Conservation (phyloP, 1,139 yeast genomes). For the Debaryomyces psychrophilus region DNA sequence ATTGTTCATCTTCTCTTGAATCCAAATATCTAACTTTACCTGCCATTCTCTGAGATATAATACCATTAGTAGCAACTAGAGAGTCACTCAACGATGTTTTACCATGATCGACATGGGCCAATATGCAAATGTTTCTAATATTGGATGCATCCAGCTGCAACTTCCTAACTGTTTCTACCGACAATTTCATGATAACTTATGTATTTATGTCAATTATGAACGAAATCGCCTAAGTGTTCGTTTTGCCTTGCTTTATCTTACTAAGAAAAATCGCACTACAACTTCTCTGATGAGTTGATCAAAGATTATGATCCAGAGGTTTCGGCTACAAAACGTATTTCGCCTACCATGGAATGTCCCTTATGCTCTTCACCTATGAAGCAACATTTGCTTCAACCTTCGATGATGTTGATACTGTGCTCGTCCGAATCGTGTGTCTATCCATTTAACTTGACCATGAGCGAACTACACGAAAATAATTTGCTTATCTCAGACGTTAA, state of each 20-base stretch:
- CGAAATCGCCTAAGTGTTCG: not conserved
- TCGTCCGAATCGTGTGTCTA: conserved; percentile 31
- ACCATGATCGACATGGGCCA: conserved; percentile 99
- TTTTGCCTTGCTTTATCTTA: not conserved
- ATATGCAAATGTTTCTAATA: conserved; percentile 87
- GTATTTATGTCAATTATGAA: not conserved
- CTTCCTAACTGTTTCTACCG: conserved; percentile 63
- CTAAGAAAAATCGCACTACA: conserved; percentile 7
- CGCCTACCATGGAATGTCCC: conserved; percentile 29
- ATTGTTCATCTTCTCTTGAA: conserved; percentile 93
- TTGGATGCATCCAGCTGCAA: conserved; percentile 71
- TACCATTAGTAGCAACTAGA: conserved; percentile 90
- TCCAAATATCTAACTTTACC: conserved; percentile 94
- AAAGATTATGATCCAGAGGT: not conserved
- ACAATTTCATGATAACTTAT: conserved; percentile 43
- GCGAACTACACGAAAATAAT: conserved; percentile 28
- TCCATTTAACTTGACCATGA: conserved; percentile 35
- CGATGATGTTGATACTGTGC: conserved; percentile 31
- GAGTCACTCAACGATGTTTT: conserved; percentile 95
- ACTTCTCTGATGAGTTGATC: conserved; percentile 4
- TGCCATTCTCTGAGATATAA: conserved; percentile 91
- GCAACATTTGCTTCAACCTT: conserved; percentile 33
- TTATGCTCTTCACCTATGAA: conserved; percentile 27
- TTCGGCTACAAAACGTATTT: not conserved
- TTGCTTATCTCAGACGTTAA: conserved; percentile 26